Percentiles rank a stretch among this genome's conserved stretches.
These are phyloP conservation scores for Penicillium concentricum DNA, from an alignment of 2,329 filamentous ascomycete genomes.

Conservation along the genomic window DNA sequence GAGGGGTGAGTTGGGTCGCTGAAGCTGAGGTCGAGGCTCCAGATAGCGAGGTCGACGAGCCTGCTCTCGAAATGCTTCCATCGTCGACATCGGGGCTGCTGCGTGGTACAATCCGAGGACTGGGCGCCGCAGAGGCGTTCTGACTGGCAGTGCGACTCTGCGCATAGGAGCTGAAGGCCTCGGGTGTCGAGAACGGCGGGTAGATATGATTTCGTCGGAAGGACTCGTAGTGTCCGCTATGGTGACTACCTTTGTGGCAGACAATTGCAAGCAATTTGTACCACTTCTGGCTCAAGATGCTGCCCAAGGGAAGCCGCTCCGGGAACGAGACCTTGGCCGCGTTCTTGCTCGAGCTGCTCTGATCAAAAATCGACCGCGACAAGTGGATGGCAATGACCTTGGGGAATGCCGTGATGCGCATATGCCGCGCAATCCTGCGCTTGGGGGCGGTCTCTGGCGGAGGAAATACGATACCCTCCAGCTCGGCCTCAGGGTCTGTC, in stretches of 20 bases:
- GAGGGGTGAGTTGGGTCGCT: conserved; percentile 19
- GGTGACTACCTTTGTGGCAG: conserved; percentile 91
- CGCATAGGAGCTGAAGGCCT: conserved; percentile 72
- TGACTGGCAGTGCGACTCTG: conserved; percentile 61
- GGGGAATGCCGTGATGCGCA: conserved; percentile 81
- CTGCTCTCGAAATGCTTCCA: conserved; percentile 32
- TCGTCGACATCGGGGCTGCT: conserved; percentile 32
- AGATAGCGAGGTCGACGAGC: conserved; percentile 38
- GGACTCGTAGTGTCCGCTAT: conserved; percentile 95
- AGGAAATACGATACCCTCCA: conserved; percentile 71
- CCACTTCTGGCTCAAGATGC: conserved; percentile 71
- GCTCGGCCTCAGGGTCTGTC: conserved; percentile 76
- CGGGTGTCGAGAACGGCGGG: conserved; percentile 77
- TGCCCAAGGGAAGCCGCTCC: conserved; percentile 78
- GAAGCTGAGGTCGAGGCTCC: conserved; percentile 24
- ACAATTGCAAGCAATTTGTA: conserved; percentile 87
- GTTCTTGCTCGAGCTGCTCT: conserved; percentile 81
- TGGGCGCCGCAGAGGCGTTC: conserved; percentile 49
- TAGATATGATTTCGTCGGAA: conserved; percentile 83
- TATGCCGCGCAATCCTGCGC: conserved; percentile 81
- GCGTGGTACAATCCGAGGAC: conserved; percentile 47
- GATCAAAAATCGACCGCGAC: conserved; percentile 87
- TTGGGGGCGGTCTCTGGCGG: conserved; percentile 73
- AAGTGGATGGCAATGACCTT: conserved; percentile 89
- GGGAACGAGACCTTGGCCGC: conserved; percentile 91